phyloP scores from a whole-genome alignment of 768 basidiomycete genomes.

The Trametes cubensis region DNA sequence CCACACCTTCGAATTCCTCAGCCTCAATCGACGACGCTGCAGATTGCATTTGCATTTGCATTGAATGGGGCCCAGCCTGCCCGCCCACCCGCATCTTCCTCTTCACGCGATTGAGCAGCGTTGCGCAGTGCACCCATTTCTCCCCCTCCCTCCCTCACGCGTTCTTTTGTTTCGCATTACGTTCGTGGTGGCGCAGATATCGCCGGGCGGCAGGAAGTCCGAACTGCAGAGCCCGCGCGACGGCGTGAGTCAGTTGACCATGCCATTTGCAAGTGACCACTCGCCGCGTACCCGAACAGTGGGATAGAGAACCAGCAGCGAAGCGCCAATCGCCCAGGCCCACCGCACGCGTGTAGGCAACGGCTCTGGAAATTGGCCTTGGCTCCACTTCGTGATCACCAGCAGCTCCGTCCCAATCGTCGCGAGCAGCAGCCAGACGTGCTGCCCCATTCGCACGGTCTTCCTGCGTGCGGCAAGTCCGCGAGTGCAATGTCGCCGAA shows the following conservation, averaged over 20 bases:
- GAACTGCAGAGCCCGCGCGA: slow-evolving; percentile 48
- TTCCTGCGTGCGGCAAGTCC: slow-evolving; percentile 46
- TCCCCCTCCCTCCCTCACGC: slow-evolving; percentile 5
- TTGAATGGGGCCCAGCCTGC: no score
- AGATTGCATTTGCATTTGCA: no score
- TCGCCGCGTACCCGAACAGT: slow-evolving; percentile 51
- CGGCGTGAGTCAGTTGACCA: slow-evolving; percentile 24
- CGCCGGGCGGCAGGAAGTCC: slow-evolving; percentile 60
- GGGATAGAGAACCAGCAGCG: slow-evolving; percentile 71
- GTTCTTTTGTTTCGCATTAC: slow-evolving; percentile 37
- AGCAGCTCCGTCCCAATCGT: slow-evolving; percentile 84
- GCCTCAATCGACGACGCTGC: not conserved
- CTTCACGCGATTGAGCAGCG: not conserved
- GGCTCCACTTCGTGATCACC: slow-evolving; percentile 81
- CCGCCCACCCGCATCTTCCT: no score
- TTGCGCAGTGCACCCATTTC: not conserved
- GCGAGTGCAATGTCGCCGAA: slow-evolving; percentile 5
- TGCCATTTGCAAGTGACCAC: slow-evolving; percentile 10
- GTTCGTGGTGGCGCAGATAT: slow-evolving; percentile 46
- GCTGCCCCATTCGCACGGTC: slow-evolving; percentile 88
- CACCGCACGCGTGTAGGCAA: slow-evolving; percentile 63
- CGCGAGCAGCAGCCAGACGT: slow-evolving; percentile 83
- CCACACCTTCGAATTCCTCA: not conserved
- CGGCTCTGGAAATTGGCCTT: slow-evolving; percentile 67
- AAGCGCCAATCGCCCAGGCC: slow-evolving; percentile 65